Base-by-base conservation (phyloP, 352 stramenopile genomes). In the Phytophthora pluvialis region DNA sequence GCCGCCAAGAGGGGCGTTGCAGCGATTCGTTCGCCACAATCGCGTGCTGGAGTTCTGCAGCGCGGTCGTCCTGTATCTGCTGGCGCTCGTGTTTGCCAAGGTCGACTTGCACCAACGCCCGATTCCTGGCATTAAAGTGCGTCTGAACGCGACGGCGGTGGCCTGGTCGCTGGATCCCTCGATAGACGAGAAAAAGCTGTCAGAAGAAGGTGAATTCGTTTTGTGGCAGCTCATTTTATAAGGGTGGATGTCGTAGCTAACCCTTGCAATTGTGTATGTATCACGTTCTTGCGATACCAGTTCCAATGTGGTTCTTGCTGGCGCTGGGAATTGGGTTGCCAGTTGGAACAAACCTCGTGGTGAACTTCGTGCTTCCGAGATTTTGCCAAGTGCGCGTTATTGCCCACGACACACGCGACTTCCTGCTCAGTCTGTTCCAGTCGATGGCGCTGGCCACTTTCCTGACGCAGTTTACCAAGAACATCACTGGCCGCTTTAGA, bases 401-500 rank as follows among this genome's bases (percentile, higher is more conserved):
- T 40, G 65, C 66, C 6, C 78, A 93, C 64, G 84, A 95, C 64
- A 89, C 83, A 5, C 81, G 86, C 3, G 84, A 93, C 57, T 93
- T 95, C 43, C 47, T 91, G 42, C 63, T 95, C 16, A 89, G 72
- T 54, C 48, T 93, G n/a, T 67, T 86, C 36, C 75, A 86, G 50
- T 85, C 81, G 7, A 63, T 71, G 26, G 67, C 75, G 3, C 60
- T 94, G 9, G 63, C 75, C 8, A 72, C 69, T 40, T 55, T 90
- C 29, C 57, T 92, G 2, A 95, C 86, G 31, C 82, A 93, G 35
- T 91, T 95, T 47, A 81, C 76, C 3, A 95, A 95, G 60, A 87
- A 86, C 65, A 79, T 84, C 35, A 87, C 80, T 0, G 86, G 86
- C n/a, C 79, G 86, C 48, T 93, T 95, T 61, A 80, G 86, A 40